Evolutionary conservation across 345 rosid genomes (phyloP).

Genomic region (Acer negundo): DNA sequence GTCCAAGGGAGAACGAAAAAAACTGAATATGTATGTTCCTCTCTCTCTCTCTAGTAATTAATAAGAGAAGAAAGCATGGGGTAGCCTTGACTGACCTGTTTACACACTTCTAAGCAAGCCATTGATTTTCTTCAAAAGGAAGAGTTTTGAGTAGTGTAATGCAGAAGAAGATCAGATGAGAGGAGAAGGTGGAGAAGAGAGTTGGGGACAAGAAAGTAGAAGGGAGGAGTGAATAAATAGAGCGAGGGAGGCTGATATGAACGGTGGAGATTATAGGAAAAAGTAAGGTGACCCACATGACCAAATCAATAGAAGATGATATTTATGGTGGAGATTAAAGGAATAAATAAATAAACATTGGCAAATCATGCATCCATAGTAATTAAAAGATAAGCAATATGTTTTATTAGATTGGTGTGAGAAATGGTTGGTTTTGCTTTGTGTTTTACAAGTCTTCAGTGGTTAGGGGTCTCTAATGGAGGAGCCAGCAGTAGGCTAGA

Average conservation of each 20-base stretch:
- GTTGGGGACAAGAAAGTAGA: slow-evolving; percentile 21
- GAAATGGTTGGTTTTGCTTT: neutral
- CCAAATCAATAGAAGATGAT: slow-evolving; percentile 7
- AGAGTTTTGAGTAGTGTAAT: slow-evolving; percentile 2
- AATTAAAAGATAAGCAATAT: neutral
- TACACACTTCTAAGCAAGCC: slow-evolving; percentile 58
- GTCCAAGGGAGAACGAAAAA: neutral
- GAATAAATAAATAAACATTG: neutral
- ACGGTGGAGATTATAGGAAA: slow-evolving; percentile 49
- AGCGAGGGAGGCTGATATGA: slow-evolving; percentile 28
- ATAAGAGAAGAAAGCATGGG: neutral
- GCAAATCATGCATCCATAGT: neutral
- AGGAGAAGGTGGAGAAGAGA: slow-evolving; percentile 1
- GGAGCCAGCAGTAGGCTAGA: too few species aligned
- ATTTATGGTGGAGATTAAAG: neutral
- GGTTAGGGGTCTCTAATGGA: neutral
- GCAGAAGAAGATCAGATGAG: slow-evolving; percentile 21
- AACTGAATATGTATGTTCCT: neutral
- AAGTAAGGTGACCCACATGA: slow-evolving; percentile 37
- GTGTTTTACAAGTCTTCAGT: neutral
- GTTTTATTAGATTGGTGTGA: too few species aligned
- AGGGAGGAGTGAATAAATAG: slow-evolving; percentile 47
- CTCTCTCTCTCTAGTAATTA: too few species aligned
- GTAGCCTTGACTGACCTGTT: slow-evolving; percentile 44
- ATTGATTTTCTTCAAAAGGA: slow-evolving; percentile 25